Base-by-base conservation (phyloP, 2,329 filamentous ascomycete species). In the Alternaria rosae region DNA sequence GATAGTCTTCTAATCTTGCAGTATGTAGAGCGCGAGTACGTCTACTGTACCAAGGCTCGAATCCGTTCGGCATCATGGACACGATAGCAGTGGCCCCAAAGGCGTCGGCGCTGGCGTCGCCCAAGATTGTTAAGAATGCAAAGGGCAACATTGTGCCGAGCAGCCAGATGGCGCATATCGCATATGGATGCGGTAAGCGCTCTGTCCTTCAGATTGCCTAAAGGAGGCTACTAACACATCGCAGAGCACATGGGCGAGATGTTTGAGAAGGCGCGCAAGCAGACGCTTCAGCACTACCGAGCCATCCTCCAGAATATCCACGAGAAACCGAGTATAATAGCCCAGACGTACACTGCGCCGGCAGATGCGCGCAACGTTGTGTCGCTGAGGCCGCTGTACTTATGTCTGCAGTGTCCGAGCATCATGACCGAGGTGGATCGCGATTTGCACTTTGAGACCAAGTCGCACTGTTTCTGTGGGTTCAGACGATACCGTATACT, bases 401-500 rank as follows among this genome's bases (percentile, higher is more conserved):
- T 92, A 25, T 92, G 90, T 71, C 79, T 92, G 48, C 77, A 79
- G 78, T 94, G 92, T 72, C 88, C 90, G 11, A 85, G 83, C 53
- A 91, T 91, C 21, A 86, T 91, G 61, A 87, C 86, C 12, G 86
- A 89, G 65, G 86, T 90, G 54, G 88, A 91, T 65, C 85, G 89
- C 54, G 79, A 86, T 52, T 86, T 86, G 71, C 92, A 94, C 78
- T 89, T 89, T 12, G 85, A 84, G 15, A 87, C 89, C 58, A 92
- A 91, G 75, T 83, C 84, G 53, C 92, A 94, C 78, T 85, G 88
- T 54, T 93, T 94, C 71, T 92, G 91, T 93, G 83, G 62, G 81
- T 75, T 28, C 10, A 38, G 43, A 8, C n/a, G 20, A 54, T 61
- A n/a, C 26, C 38, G 11, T 2, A 12, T 13, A 41, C 23, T 11